Evolutionary conservation across 768 basidiomycete species (phyloP), one percentile per base, ranked within the genome.

Genomic region (Tulasnella calospora): DNA sequence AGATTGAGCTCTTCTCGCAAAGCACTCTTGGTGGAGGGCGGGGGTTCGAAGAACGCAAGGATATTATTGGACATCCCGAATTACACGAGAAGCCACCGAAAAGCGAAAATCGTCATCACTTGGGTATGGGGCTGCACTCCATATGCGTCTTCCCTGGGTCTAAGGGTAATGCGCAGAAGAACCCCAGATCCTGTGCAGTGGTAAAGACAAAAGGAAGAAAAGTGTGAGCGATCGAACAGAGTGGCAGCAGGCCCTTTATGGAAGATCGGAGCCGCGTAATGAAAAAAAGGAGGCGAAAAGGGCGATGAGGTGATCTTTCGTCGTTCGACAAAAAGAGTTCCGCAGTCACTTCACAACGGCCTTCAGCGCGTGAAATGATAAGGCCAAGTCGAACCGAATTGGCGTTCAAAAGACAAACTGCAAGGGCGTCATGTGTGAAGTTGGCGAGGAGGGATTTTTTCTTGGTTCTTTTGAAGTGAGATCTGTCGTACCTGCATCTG

Each of bases 111-210:
- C 61, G 27, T 67, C 33, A 35, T 35, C 23, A 17, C 67, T 79
- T 80, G 21, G 89, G 89, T 80, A 92, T 84, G n/a, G 87, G 91
- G 81, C 85, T 90, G 84, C 91, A 93, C 81, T 91, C 88, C 85
- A 92, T 91, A 80, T 93, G 85, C 33, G 90, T 91, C 83, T 86
- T 87, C 76, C 85, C 83, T 9, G 91, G 92, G 82, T 93, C 89
- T 82, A 89, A 89, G 19, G 91, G 90, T 70, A 91, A 83, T 2
- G 89, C 87, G 82, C 91, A 92, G 83, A 89, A 93, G 83, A 92
- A 92, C 19, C 90, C 91, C 74, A 88, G 85, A 17, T 87, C 86
- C 91, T 93, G 81, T 30, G 36, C 13, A 27, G 61, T 10, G 61
- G 61, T 27, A 67, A 67, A 67, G 33, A 15, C 13, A 67, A n/a